These are phyloP conservation scores for Cairneyella variabilis DNA, from an alignment of 495 filamentous ascomycete species.

Conservation along the genomic window DNA sequence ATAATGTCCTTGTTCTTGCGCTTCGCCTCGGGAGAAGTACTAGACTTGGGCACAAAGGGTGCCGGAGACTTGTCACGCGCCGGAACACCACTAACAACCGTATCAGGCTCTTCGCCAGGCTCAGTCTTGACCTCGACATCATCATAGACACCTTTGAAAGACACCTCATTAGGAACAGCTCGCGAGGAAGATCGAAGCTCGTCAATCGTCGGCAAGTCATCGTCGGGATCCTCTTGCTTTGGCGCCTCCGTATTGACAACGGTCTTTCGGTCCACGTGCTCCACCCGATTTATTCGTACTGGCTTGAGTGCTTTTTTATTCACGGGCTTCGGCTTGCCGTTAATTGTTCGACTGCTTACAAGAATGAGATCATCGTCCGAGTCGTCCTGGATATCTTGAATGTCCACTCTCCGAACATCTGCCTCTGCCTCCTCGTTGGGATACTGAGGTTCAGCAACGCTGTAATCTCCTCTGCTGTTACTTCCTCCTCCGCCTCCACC, in stretches of 20 bases:
- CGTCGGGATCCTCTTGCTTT: conserved; percentile 13
- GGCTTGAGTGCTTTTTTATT: conserved; percentile 31
- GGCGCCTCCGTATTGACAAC: conserved; percentile 47
- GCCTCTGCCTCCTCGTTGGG: conserved; percentile 24
- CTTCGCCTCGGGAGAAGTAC: neutral
- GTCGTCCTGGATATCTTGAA: conserved; percentile 16
- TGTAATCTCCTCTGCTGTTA: neutral
- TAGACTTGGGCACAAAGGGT: too few relatives aligned
- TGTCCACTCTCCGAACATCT: conserved; percentile 17
- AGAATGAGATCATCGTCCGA: conserved; percentile 12
- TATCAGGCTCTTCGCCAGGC: too few relatives aligned
- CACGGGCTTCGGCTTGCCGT: conserved; percentile 4
- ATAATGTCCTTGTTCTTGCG: neutral
- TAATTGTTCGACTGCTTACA: neutral
- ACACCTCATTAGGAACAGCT: conserved; percentile 20
- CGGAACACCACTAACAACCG: too few relatives aligned
- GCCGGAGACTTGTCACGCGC: too few relatives aligned
- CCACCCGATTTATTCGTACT: conserved; percentile 47
- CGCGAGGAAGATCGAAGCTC: conserved; percentile 8
- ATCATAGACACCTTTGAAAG: conserved; percentile 9
- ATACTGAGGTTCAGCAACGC: conserved; percentile 18
- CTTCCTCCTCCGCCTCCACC: neutral
- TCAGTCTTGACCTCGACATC: conserved; percentile 9
- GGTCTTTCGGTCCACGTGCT: conserved; percentile 48
- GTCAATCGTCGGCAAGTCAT: conserved; percentile 11